These are phyloP conservation scores for Taphrina wiesneri DNA, from an alignment of 1,139 yeast species.

Conservation along the genomic window DNA sequence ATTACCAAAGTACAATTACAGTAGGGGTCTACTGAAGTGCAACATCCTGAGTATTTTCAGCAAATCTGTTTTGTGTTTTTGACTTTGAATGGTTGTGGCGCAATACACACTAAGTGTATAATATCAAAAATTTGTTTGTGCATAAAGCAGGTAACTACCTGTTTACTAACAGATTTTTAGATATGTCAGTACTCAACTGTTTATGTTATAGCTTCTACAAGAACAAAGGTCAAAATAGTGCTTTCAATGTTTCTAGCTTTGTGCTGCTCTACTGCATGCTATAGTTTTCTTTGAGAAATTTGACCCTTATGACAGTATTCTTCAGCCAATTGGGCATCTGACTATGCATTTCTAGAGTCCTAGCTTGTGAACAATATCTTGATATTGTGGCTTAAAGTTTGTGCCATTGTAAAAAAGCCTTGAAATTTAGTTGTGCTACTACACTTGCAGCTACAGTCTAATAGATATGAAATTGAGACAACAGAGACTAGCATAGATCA, in stretches of 20 bases:
- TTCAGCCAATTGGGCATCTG: neutral
- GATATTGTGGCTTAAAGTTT: neutral
- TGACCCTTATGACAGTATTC: neutral
- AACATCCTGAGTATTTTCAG: neutral
- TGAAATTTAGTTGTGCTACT: neutral
- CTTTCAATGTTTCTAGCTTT: neutral
- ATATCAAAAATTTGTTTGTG: neutral
- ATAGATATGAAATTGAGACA: neutral
- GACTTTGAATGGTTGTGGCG: no score
- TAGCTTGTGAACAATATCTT: neutral
- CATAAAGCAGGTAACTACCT: neutral
- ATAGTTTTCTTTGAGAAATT: neutral
- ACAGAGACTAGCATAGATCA: neutral
- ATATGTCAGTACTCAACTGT: no score
- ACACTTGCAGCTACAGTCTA: neutral
- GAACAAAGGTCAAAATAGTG: no score
- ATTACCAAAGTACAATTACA: no score
- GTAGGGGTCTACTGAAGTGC: neutral
- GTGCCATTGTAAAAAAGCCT: neutral
- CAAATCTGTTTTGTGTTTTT: no score
- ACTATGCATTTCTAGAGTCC: neutral
- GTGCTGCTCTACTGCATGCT: neutral
- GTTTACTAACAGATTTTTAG: no score
- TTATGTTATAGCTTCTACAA: no score
- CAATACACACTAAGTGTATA: neutral